Base-by-base conservation (phyloP, 139 green algal species). In the Chlamydomonas sp. region DNA sequence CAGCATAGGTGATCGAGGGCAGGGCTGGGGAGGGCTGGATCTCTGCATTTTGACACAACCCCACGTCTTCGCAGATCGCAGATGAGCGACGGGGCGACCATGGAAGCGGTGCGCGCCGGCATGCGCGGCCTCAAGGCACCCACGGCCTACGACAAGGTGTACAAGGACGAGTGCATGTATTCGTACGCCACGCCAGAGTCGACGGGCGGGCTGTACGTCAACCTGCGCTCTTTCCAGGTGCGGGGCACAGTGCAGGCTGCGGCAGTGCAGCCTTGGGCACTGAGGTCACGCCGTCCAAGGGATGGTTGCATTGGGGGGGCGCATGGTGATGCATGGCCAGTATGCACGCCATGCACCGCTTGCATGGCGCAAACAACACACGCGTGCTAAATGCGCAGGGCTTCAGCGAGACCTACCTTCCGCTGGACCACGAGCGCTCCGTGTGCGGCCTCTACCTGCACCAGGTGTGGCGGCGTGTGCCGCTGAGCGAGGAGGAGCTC, bases 91-190 rank as follows among this genome's bases (percentile, higher is more conserved):
- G 20, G 43, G n/a, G n/a, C n/a, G n/a, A n/a, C n/a, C n/a, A n/a
- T n/a, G n/a, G n/a, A n/a, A n/a, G n/a, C n/a, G n/a, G n/a, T n/a
- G n/a, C n/a, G n/a, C n/a, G n/a, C n/a, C n/a, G n/a, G n/a, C n/a
- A n/a, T n/a, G n/a, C n/a, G n/a, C n/a, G n/a, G n/a, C n/a, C n/a
- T n/a, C n/a, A 67, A 72, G 30, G 26, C 71, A 2, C 73, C 85
- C 3, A 26, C 26, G 3, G 67, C 83, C 31, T 80, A 73, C 33
- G 84, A 91, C 64, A 83, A 84, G 60, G 91, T 97, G 2, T 92
- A 89, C 78, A 97, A 97, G 73, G 89, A 96, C 36, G 91, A 97
- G 77, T 97, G 90, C 77, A 87, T 87, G 69, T 96, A 90, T 69
- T 89, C 76, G 61, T 98, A 95, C 73, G 91, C 92, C 33, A 87